Percentiles rank a stretch among this genome's conserved stretches.
Conservation (phyloP, 352 stramenopile genomes). For the Phytophthora pisi region DNA sequence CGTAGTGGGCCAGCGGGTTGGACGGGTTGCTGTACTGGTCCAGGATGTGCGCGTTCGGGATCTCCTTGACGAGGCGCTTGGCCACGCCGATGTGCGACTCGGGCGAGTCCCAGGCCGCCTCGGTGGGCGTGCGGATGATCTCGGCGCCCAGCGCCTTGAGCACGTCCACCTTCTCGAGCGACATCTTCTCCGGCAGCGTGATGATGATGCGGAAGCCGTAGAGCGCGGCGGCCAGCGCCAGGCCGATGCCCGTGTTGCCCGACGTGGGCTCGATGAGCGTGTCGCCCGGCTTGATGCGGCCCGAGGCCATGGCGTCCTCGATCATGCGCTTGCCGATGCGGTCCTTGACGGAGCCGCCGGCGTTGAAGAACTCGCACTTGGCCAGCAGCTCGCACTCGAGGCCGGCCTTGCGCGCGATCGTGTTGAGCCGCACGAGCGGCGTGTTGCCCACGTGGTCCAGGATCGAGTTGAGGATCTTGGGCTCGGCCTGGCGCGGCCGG, state of each 20-base stretch:
- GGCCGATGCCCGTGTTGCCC: constrained; percentile 98
- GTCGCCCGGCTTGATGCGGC: constrained; percentile 93
- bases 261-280: constrained; percentile 97
- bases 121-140: constrained; percentile 96
- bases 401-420: constrained; percentile 94
- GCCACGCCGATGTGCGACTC: constrained; percentile 96
- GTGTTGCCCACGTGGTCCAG: constrained; percentile 95
- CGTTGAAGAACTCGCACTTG: constrained; percentile 98
- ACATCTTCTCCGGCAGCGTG: constrained; percentile 96
- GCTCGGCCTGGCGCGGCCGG: constrained; percentile 56
- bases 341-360: constrained; percentile 92
- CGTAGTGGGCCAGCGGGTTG: constrained; percentile 96
- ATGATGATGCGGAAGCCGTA: constrained; percentile 97
- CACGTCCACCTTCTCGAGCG: constrained; percentile 96
- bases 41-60: constrained; percentile 96
- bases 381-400: constrained; percentile 92
- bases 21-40: constrained; percentile 97
- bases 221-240: constrained; percentile 96
- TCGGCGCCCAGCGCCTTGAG: constrained; percentile 96
- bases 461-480: constrained; percentile 93
- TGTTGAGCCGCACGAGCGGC: constrained; percentile 93
- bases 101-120: constrained; percentile 95
- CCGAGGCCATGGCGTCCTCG: constrained; percentile 90
- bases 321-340: constrained; percentile 92
- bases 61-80: constrained; percentile 92